A percentile compares a stretch with the other conserved stretches of the same genome.
phyloP scores from a whole-genome alignment of 805 yeast genomes.

The Ogataea pilisensis region DNA sequence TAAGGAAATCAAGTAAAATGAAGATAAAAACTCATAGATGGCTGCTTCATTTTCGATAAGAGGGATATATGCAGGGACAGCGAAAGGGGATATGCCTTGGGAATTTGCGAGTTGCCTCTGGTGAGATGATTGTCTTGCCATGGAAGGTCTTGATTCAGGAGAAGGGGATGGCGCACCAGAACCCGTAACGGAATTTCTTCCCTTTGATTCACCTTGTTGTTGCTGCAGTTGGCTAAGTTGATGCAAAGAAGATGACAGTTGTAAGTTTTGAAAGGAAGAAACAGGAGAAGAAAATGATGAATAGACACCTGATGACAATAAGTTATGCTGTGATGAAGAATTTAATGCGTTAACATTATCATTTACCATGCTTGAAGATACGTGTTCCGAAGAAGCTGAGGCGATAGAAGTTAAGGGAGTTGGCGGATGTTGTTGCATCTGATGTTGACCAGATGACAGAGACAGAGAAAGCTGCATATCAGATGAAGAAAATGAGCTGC shows the following conservation, averaged over 20 bases:
- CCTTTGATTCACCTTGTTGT: not conserved
- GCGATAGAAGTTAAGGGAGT: not conserved
- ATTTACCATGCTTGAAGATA: not conserved
- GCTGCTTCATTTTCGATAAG: constrained; percentile 39
- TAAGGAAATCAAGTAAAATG: constrained; percentile 42
- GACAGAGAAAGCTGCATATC: not conserved
- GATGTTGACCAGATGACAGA: not conserved
- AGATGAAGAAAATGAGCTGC: not conserved
- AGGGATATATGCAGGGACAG: constrained; percentile 41
- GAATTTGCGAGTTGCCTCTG: constrained; percentile 4
- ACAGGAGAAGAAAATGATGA: constrained; percentile 8
- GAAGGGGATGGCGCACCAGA: not conserved
- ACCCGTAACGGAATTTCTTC: not conserved
- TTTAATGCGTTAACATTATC: not conserved
- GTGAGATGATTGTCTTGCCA: constrained; percentile 18
- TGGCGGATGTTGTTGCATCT: not conserved
- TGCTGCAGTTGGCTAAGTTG: not conserved
- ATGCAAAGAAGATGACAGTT: not conserved
- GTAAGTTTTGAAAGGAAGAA: constrained; percentile 13
- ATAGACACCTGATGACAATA: not conserved
- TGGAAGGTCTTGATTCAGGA: constrained; percentile 12
- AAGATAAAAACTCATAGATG: constrained; percentile 45
- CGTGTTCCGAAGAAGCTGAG: not conserved
- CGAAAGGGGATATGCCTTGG: constrained; percentile 25
- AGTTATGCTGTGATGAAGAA: not conserved